Conservation (phyloP, 768 basidiomycete genomes). For the Mycena chlorophos region DNA sequence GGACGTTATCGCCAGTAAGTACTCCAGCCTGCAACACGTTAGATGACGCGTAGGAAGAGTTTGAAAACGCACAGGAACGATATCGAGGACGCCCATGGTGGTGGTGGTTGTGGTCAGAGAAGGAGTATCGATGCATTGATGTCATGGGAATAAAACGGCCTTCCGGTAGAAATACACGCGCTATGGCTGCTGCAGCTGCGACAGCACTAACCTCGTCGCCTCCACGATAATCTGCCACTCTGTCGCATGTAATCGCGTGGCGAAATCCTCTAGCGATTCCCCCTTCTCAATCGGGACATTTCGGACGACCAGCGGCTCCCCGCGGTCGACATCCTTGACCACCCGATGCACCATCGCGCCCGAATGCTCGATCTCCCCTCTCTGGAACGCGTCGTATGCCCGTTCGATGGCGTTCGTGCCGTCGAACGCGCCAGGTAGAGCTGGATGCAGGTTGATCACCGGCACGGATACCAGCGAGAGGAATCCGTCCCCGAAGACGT, state of each 20-base stretch:
- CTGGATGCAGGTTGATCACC: constrained; percentile 96
- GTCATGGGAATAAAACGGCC: constrained; percentile 23
- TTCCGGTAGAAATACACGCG: constrained; percentile 20
- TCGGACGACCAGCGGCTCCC: constrained; percentile 80
- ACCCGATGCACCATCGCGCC: constrained; percentile 96
- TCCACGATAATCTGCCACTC: constrained; percentile 94
- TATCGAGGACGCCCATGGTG: constrained; percentile 78
- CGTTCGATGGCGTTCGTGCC: constrained; percentile 90
- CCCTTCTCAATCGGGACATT: constrained; percentile 73
- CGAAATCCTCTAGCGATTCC: constrained; percentile 72
- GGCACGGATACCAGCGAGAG: constrained; percentile 66
- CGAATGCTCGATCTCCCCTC: constrained; percentile 72
- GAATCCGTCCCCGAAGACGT: constrained; percentile 84
- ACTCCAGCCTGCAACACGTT: constrained; percentile 73
- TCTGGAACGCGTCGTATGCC: constrained; percentile 85
- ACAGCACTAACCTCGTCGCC: constrained; percentile 46
- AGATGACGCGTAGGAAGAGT: constrained; percentile 1
- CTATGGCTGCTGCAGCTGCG: not conserved
- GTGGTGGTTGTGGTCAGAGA: constrained; percentile 13
- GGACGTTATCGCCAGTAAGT: constrained; percentile 90
- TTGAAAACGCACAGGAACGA: constrained; percentile 68
- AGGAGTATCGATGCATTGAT: not conserved
- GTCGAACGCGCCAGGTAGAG: constrained; percentile 93
- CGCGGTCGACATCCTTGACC: constrained; percentile 89
- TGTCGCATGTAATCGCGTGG: constrained; percentile 71